Conservation (phyloP, 257 asterid species). For the Solanum okadae region DNA sequence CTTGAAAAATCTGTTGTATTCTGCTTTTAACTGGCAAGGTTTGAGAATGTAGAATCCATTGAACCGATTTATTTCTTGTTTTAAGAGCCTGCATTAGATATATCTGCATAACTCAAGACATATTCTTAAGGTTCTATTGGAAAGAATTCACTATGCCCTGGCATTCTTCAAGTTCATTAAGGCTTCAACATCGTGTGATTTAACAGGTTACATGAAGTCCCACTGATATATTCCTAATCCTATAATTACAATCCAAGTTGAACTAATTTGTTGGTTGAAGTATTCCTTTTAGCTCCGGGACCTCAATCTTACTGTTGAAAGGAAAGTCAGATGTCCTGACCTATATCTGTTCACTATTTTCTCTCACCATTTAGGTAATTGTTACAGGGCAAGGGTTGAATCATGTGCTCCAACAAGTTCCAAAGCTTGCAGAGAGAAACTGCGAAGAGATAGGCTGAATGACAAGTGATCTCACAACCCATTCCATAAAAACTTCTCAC, state of each 20-base stretch:
- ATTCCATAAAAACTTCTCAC: not conserved
- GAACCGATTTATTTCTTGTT: not conserved
- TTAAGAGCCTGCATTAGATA: not conserved
- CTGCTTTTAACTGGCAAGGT: not conserved
- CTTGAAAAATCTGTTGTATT: not conserved
- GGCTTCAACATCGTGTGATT: not conserved
- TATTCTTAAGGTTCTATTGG: not conserved
- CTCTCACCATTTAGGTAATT: not conserved
- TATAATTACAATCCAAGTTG: not conserved
- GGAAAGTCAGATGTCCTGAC: not conserved
- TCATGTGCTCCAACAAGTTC: slow-evolving; percentile 58
- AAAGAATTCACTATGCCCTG: not conserved
- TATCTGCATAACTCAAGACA: not conserved
- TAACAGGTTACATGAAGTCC: not conserved
- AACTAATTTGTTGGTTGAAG: not conserved
- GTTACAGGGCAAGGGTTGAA: slow-evolving; percentile 53
- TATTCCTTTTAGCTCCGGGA: not conserved
- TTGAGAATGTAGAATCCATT: not conserved
- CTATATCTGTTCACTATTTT: not conserved
- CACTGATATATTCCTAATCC: not conserved
- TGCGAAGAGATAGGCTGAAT: slow-evolving; percentile 78
- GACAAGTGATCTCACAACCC: slow-evolving; percentile 48
- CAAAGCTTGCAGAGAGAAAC: slow-evolving; percentile 93
- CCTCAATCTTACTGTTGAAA: not conserved
- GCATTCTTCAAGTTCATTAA: not conserved